A percentile compares a stretch with the other conserved stretches of the same genome.
Conservation (phyloP, 169 alveolate species). For the Eimeria necatrix region DNA sequence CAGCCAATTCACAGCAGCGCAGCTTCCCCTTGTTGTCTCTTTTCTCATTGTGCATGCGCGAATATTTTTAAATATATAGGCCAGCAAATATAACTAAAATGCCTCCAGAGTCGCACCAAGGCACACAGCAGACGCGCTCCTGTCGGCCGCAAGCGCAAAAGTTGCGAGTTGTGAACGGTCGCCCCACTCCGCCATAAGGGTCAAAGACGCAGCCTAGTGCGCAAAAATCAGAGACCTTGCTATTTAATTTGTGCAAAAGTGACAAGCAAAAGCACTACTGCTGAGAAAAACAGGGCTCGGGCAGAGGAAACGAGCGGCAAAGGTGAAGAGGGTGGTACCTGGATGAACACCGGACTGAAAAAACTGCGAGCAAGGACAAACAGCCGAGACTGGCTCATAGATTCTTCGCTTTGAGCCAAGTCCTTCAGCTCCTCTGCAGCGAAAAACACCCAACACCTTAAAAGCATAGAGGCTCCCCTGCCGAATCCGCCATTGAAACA, state of each 20-base stretch:
- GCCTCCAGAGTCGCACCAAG: background rate
- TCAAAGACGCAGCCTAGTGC: constrained; percentile 29
- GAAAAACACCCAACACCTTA: background rate
- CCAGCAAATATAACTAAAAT: background rate
- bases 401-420: background rate
- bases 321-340: background rate
- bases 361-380: background rate
- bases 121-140: constrained; percentile 11
- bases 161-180: constrained; percentile 76
- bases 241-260: no score
- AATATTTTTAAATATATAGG: no score
- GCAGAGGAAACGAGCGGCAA: no score
- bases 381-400: background rate
- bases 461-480: background rate
- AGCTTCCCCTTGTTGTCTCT: background rate
- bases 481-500: no score
- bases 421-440: constrained; percentile 48
- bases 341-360: constrained; percentile 17
- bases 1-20: background rate
- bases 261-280: no score
- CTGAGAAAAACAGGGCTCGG: no score
- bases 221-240: background rate
- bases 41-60: background rate
- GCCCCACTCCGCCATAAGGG: constrained; percentile 80
- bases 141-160: constrained; percentile 62